Conservation (phyloP, 83 land plant species). For the Larix sibirica region DNA sequence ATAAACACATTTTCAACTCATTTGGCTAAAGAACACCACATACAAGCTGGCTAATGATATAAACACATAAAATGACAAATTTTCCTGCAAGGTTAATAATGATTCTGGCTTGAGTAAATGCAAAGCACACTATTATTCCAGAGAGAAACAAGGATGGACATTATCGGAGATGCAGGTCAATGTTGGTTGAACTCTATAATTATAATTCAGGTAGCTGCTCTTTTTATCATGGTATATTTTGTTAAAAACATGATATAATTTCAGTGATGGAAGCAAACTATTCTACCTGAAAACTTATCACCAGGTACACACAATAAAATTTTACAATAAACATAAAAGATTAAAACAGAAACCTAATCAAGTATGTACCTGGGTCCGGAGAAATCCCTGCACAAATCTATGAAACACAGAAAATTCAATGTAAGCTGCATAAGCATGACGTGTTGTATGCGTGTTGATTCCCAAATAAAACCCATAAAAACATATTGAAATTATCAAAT, state of each 20-base stretch:
- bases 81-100: background rate
- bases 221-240: no score
- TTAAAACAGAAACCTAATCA: background rate
- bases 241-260: no score
- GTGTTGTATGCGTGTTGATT: background rate
- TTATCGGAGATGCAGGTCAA: no score
- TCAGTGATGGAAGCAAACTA: no score
- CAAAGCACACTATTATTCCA: background rate
- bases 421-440: background rate
- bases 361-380: conserved; percentile 47
- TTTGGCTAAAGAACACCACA: background rate
- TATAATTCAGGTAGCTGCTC: no score
- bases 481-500: background rate
- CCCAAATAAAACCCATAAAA: background rate
- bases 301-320: background rate
- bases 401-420: conserved; percentile 13
- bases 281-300: no score
- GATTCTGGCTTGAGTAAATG: background rate
- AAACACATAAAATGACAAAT: background rate
- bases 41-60: background rate
- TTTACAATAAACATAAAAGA: background rate
- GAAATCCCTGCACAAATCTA: conserved; percentile 67
- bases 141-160: no score
- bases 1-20: background rate
- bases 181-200: no score